A percentile compares a stretch with the other conserved stretches of the same genome.
Conservation (phyloP, 306 rosid genomes). For the Casuarina glauca region DNA sequence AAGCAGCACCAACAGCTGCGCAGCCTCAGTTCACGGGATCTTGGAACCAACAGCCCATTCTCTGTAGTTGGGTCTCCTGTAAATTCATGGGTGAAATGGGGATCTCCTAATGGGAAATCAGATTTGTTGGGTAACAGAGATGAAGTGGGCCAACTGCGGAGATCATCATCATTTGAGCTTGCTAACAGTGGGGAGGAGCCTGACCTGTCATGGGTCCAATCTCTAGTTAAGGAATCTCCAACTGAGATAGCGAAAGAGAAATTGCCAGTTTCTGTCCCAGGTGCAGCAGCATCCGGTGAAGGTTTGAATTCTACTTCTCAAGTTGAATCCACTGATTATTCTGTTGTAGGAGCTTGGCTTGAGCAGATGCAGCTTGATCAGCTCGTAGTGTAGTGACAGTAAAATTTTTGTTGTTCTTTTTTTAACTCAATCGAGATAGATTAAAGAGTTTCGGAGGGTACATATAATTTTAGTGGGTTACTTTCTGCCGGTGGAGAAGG, state of each 20-base stretch:
- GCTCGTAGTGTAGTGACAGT: constrained; percentile 56
- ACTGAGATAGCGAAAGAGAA: constrained; percentile 67
- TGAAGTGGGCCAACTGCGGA: constrained; percentile 41
- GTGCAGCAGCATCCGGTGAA: constrained; percentile 55
- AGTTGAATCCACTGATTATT: constrained; percentile 63
- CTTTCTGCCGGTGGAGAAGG: constrained; percentile 30
- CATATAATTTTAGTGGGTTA: constrained; percentile 40
- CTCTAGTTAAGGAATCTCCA: constrained; percentile 88
- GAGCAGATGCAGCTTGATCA: constrained; percentile 95
- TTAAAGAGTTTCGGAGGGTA: constrained; percentile 41
- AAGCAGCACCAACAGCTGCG: constrained; percentile 64
- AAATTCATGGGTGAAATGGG: constrained; percentile 75
- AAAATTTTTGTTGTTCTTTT: constrained; percentile 24
- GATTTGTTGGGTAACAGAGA: constrained; percentile 73
- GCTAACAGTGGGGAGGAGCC: constrained; percentile 81
- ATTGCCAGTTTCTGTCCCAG: constrained; percentile 38
- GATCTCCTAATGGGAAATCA: constrained; percentile 65
- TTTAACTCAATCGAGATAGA: constrained; percentile 43
- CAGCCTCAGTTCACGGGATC: constrained; percentile 72
- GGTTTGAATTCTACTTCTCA: constrained; percentile 57
- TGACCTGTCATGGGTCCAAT: constrained; percentile 85
- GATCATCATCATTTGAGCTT: constrained; percentile 57
- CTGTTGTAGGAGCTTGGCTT: constrained; percentile 86
- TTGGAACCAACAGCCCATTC: constrained; percentile 51
- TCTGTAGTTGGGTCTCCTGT: constrained; percentile 68